Evolutionary conservation across 2,329 filamentous ascomycete species (phyloP), one percentile per base, ranked within the genome.

Genomic region (Lachnellula subtilissima): DNA sequence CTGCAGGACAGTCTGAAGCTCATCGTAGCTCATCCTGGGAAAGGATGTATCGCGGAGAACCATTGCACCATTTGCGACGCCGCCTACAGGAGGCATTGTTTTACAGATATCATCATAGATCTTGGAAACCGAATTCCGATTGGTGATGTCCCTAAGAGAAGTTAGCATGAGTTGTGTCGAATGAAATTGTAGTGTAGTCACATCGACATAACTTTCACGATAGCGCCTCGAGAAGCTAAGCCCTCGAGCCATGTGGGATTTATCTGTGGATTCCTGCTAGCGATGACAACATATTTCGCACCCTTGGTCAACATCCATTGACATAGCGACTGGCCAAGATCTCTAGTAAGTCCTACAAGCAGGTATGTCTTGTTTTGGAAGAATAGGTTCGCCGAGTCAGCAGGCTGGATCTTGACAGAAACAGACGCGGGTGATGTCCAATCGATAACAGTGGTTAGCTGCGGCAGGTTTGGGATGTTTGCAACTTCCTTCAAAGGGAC

Each of bases 41-140:
- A 76, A 68, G 1, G 65, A 48, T 2, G 19, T 54, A 55, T 78
- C 75, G 1, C 63, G 52, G 0, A 79, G 66, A 2, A 79, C 70
- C 72, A 78, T 73, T 12, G 76, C 75, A 1, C 69, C 76, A 32
- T 78, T 70, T 4, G 67, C 68, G 0, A 78, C 72, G 19, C 77
- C 77, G 1, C 61, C 69, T 22, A 79, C 70, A 1, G 70, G 23
- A 14, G 56, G 56, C 39, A 59, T 46, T 1, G 51, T 60, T 15
- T 50, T 48, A 23, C 45, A 28, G 2, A 54, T 53, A 2, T 56
- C 23, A 35, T 54, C 47, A 17, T 45, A 35, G 23, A 51, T 22
- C 11, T 25, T 47, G 3, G 25, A 19, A 8, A 59, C 28, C 12
- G 50, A 49, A 23, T 32, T 17, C 1, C 42, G 36, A n/a, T 55